Evolutionary conservation across 306 rosid species (phyloP), one percentile per base, ranked within the genome.

Genomic region (Cucurbita ficifolia): DNA sequence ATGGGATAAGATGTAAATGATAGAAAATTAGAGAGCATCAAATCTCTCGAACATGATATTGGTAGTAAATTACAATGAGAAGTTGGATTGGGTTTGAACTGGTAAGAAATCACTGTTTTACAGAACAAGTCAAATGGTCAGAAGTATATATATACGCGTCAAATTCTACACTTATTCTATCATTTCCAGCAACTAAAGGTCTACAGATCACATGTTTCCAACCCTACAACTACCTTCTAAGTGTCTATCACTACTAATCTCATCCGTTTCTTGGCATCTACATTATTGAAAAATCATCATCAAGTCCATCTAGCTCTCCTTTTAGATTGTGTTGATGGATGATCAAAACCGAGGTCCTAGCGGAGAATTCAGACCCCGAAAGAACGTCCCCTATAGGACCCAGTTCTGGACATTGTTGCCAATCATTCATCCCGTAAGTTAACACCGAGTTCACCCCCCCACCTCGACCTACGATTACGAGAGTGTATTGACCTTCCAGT

Each of bases 321-420:
- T 54, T 90, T 67, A 78, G 76, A 80, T 56, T 86, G 50, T 87
- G 86, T 78, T 89, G 95, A 77, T 89, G 97, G 61, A 94, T 90
- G 83, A 90, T 81, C 80, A 94, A 82, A 50, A 94, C 95, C 0
- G 98, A 90, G 0, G 89, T 80, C 2, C 65, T 79, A 11, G 42
- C 82, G 0, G 88, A 83, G 78, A 94, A 94, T 52, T 89, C 98
- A 17, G 96, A 84, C 17, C 97, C 97, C 0, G 98, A 87, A 64
- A 94, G 97, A 77, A 94, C 90, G 73, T 94, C 98, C n/a, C 98
- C 98, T 3, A 94, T 83, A 0, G 97, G 95, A 56, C 98, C 98
- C 14, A 94, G 52, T 82, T 94, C 97, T 0, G 98, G 98, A 53
- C 97, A 89, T 12, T 89, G 96, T 77, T 94, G 92, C 98, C 97